Conservation (phyloP, 768 basidiomycete genomes). For the Termitomyces sp. region DNA sequence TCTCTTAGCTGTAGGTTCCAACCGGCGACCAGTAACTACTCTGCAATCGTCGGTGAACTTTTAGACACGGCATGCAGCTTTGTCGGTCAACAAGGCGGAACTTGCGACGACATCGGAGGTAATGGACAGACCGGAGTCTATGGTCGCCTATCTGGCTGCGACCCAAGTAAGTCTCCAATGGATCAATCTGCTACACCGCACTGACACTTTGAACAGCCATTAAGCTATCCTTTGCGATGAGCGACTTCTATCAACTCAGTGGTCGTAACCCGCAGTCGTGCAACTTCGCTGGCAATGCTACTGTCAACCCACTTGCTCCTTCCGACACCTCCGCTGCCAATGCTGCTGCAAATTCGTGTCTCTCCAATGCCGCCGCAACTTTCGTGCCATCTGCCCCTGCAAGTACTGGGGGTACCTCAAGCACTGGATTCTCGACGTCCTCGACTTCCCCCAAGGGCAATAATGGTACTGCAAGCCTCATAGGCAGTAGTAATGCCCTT, state of each 20-base stretch:
- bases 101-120: constrained; percentile 65
- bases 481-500: constrained; percentile 27
- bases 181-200: constrained; percentile 2
- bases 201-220: constrained; percentile 39
- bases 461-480: constrained; percentile 17
- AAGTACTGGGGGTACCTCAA: constrained; percentile 17
- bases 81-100: constrained; percentile 55
- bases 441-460: constrained; percentile 12
- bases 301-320: constrained; percentile 56
- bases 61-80: constrained; percentile 72
- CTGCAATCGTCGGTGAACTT: constrained; percentile 52
- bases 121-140: constrained; percentile 74
- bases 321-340: constrained; percentile 42
- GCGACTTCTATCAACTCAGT: constrained; percentile 64
- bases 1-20: constrained; percentile 72
- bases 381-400: constrained; percentile 53
- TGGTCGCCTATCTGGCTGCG: constrained; percentile 72
- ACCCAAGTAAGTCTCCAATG: constrained; percentile 53
- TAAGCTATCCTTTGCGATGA: constrained; percentile 82
- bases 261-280: constrained; percentile 59
- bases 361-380: constrained; percentile 57
- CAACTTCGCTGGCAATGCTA: constrained; percentile 82
- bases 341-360: constrained; percentile 60
- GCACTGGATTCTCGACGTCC: constrained; percentile 15
- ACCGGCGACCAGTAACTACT: constrained; percentile 56